Conservation (phyloP, 1,139 yeast genomes). For the Taphrina sp. region DNA sequence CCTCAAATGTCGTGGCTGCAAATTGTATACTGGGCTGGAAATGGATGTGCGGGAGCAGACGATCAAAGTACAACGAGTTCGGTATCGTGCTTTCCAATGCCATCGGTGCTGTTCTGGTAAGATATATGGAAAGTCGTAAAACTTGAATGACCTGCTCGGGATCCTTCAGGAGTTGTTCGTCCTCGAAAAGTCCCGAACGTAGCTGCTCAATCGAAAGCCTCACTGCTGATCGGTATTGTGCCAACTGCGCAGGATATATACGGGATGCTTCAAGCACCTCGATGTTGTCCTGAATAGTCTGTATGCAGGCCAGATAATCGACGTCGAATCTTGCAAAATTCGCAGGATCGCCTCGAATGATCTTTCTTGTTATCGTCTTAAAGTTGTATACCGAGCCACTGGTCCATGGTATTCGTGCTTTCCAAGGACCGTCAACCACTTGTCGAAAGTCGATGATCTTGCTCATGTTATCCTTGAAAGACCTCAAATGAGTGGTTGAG, state of each 20-base stretch:
- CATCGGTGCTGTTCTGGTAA: constrained; percentile 1
- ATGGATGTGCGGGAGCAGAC: not conserved
- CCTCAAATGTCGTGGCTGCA: not conserved
- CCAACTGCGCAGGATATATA: not conserved
- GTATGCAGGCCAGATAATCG: not conserved
- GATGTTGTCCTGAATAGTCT: not conserved
- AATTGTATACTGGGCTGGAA: not conserved
- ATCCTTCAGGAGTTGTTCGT: not conserved
- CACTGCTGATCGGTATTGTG: not conserved
- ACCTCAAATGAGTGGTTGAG: not conserved
- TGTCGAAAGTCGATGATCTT: not conserved
- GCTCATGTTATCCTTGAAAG: not conserved
- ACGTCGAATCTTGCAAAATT: not conserved
- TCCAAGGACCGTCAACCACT: not conserved
- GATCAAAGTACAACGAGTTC: not conserved
- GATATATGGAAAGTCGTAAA: not conserved
- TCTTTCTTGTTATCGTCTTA: not conserved
- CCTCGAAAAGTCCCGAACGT: not conserved
- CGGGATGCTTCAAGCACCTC: not conserved
- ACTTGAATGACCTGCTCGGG: not conserved
- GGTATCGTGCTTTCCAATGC: not conserved
- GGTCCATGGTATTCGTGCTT: constrained; percentile 10
- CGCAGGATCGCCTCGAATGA: constrained; percentile 15
- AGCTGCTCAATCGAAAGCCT: not conserved
- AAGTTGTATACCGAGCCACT: constrained; percentile 5